Conservation (phyloP, 2,329 filamentous ascomycete genomes). For the Metarhizium album region DNA sequence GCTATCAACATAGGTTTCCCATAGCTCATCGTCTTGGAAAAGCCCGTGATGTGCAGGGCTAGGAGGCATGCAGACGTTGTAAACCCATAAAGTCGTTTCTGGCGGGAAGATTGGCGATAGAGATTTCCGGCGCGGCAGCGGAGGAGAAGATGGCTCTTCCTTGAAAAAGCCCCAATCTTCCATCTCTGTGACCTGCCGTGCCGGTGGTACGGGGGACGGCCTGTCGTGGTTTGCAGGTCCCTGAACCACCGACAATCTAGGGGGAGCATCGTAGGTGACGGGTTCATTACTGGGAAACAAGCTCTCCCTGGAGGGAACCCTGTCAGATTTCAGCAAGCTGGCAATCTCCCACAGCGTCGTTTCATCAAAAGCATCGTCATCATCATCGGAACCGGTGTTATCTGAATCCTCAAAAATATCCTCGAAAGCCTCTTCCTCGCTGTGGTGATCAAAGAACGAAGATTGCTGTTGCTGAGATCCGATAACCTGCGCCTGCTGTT, state of each 20-base stretch:
- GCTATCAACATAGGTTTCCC: background rate
- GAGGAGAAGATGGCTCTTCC: background rate
- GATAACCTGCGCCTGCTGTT: conserved; percentile 4
- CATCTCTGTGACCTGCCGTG: background rate
- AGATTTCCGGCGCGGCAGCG: background rate
- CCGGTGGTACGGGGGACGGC: background rate
- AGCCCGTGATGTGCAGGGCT: conserved; percentile 15
- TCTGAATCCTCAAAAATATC: conserved; percentile 13
- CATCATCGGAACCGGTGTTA: conserved; percentile 21
- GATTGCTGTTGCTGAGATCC: conserved; percentile 24
- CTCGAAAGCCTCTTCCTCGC: conserved; percentile 33
- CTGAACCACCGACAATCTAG: background rate
- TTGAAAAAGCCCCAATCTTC: background rate
- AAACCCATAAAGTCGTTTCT: background rate
- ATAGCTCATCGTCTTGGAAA: conserved; percentile 16
- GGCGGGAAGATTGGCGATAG: conserved; percentile 1
- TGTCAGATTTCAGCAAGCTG: conserved; percentile 41
- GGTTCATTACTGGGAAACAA: conserved; percentile 32
- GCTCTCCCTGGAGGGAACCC: conserved; percentile 41
- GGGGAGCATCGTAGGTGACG: conserved; percentile 3
- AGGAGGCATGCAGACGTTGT: background rate
- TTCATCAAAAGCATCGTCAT: conserved; percentile 43
- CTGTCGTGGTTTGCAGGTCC: background rate
- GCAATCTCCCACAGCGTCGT: conserved; percentile 55
- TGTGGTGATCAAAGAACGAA: conserved; percentile 51